phyloP scores from a whole-genome alignment of 2,329 filamentous ascomycete species.

The Sporothrix inflata region DNA sequence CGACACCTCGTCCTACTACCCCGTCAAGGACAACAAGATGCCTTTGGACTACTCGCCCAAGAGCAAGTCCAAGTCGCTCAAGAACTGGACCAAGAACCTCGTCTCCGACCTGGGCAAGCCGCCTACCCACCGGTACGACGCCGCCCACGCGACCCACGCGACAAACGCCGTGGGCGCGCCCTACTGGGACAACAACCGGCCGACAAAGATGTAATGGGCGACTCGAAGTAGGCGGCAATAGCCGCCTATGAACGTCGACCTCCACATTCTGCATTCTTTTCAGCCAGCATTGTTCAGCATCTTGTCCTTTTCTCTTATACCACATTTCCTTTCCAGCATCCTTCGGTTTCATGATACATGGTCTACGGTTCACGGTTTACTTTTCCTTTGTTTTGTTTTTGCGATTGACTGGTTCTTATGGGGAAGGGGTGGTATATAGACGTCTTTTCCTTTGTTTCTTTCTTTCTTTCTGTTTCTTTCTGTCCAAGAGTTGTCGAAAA shows the following conservation, averaged over 20 bases:
- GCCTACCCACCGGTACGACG: conserved; percentile 32
- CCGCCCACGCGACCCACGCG: neutral
- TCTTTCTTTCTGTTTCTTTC: neutral
- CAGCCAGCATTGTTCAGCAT: neutral
- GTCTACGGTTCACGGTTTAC: conserved; percentile 10
- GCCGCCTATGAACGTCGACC: neutral
- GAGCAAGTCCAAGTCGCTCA: conserved; percentile 19
- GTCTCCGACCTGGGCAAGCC: conserved; percentile 32
- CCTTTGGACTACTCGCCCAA: neutral
- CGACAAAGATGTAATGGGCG: neutral
- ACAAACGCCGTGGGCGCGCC: conserved; percentile 18
- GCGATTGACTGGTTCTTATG: too few species aligned
- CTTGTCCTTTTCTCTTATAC: neutral
- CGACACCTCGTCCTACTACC: conserved; percentile 15
- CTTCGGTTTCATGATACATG: conserved; percentile 6
- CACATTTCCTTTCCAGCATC: neutral
- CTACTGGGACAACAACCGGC: conserved; percentile 15
- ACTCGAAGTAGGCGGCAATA: neutral
- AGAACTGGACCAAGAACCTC: conserved; percentile 32
- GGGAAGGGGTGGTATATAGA: too few species aligned
- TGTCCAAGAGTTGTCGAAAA: neutral
- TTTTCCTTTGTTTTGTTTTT: conserved; percentile 6
- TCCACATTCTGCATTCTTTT: neutral
- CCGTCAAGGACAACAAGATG: conserved; percentile 34
- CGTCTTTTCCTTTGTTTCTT: neutral